Base-by-base conservation (phyloP, 169 alveolate genomes). In the Plasmodium inui region DNA sequence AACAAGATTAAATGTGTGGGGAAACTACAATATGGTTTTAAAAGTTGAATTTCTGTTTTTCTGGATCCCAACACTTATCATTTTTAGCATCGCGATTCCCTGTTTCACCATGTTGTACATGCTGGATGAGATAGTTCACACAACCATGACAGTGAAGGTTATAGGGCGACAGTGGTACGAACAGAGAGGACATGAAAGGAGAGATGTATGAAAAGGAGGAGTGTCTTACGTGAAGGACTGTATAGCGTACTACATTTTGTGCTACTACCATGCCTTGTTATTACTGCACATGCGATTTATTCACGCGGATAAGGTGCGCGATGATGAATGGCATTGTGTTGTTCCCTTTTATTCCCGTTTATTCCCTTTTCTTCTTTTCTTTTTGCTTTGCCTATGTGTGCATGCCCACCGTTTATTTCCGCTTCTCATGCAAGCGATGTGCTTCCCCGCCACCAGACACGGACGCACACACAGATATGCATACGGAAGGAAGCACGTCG, bases 121-220 rank as follows among this genome's bases (percentile, higher is more conserved):
- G 98, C 73, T 88, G 84, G 98, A 97, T 94, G 98, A 97, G 82
- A 96, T 98, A 10, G 97, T 97, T 22, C 96, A 96, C 92, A 97
- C 98, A 53, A 94, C 98, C 3, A 97, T 97, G 98, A 97, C 98
- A 10, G 98, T 97, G 17, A 97, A 97, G 82, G 98, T 97, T 76
- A 95, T 97, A 37, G 98, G 98, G 67, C 92, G 98, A 57, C 98
- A 97, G 88, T 97, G 98, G 98, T 96, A 89, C 17, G 67, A 88
- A 44, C 14, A 37, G 32, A 79, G 82, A 61, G 71, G 22, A 39
- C 71, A 79, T 37, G 61, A 50, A 17, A 17, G 26, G 34, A 3
- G 30, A 12, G 39, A 61, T 37, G 44, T 67, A 19, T 14, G 17
- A 46, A 55, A 17, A 26, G 39, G 39, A 26, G 71, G 39, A 82